phyloP scores from a whole-genome alignment of 2,329 filamentous ascomycete genomes.

The Leptodontidium sp. region DNA sequence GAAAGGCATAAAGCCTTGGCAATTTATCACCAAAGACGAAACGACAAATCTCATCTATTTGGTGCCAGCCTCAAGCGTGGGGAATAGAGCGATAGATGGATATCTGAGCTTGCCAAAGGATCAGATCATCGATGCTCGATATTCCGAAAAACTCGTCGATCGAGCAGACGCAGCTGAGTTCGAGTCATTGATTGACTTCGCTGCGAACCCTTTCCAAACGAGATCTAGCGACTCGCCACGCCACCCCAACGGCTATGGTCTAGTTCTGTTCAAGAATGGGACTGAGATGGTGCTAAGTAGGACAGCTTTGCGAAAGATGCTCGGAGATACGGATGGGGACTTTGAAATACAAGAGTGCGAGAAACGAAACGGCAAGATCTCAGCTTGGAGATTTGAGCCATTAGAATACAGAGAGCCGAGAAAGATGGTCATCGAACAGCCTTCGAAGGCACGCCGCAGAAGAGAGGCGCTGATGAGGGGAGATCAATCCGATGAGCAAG shows the following conservation, averaged over 20 bases:
- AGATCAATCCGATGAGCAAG: background rate
- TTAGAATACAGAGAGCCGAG: background rate
- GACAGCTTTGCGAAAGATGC: slow-evolving; percentile 7
- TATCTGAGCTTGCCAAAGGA: slow-evolving; percentile 14
- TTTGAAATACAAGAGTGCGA: slow-evolving; percentile 5
- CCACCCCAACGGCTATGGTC: background rate
- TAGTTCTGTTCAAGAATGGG: background rate
- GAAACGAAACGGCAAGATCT: slow-evolving; percentile 5
- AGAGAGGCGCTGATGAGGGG: background rate
- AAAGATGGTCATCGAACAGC: slow-evolving; percentile 5
- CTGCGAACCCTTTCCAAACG: background rate
- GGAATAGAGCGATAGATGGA: background rate
- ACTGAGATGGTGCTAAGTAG: background rate
- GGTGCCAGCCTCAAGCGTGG: background rate
- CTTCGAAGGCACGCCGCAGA: background rate
- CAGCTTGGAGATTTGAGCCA: background rate
- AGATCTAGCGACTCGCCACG: background rate
- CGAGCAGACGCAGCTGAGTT: no score
- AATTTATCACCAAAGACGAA: slow-evolving; percentile 7
- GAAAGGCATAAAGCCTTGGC: background rate
- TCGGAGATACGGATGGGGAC: background rate
- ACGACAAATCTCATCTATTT: background rate
- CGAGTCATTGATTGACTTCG: background rate
- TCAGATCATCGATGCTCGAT: background rate
- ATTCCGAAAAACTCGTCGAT: background rate